Evolutionary conservation across 192 early-diverging fungal genomes (phyloP).

Genomic region (Diversispora epigaea): DNA sequence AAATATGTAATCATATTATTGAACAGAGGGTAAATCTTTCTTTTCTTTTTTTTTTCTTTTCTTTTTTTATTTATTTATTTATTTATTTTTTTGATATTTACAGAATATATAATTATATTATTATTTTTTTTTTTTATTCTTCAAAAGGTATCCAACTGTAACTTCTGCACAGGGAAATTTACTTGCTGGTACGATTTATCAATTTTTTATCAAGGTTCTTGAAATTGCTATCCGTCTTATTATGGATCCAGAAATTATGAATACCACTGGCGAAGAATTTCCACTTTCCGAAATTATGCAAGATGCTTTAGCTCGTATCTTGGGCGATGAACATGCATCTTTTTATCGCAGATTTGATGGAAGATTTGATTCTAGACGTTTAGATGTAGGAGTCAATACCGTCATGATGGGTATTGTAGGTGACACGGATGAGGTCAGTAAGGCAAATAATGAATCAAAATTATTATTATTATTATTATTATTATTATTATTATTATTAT

Average conservation of each 20-base stretch:
- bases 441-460: neutral
- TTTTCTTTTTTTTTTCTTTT: neutral
- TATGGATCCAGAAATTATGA: constrained; percentile 17
- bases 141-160: constrained; percentile 25
- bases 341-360: constrained; percentile 37
- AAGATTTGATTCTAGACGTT: constrained; percentile 24
- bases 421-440: constrained; percentile 21
- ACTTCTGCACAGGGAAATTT: neutral
- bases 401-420: constrained; percentile 23
- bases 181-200: constrained; percentile 16
- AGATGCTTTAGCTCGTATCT: constrained; percentile 28
- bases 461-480: neutral
- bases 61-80: neutral
- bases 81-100: neutral
- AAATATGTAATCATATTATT: constrained; percentile 27
- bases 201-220: constrained; percentile 29
- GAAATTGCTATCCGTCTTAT: constrained; percentile 32
- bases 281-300: constrained; percentile 31
- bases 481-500: neutral
- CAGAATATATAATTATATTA: neutral
- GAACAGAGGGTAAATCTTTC: constrained; percentile 20
- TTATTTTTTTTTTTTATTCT: neutral
- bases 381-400: constrained; percentile 24
- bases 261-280: constrained; percentile 25
- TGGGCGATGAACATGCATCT: constrained; percentile 31